Evolutionary conservation across 306 rosid species (phyloP).

Genomic region (Dicorynia guianensis): DNA sequence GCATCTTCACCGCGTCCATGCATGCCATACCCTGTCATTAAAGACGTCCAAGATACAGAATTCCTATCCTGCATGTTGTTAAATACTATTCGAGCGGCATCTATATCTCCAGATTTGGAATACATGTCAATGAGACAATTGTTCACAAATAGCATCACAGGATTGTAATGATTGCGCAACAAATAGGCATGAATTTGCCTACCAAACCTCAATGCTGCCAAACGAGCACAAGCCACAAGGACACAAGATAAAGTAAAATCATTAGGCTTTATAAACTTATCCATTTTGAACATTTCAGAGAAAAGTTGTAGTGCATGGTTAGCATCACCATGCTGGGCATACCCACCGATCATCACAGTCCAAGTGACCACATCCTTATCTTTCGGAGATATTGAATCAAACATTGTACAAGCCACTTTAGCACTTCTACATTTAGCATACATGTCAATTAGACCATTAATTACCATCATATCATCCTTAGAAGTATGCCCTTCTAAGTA

Average conservation of each 20-base stretch:
- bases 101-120: constrained; percentile 83
- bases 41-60: constrained; percentile 86
- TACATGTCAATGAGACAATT: constrained; percentile 92
- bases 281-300: constrained; percentile 64
- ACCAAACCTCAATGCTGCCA: constrained; percentile 71
- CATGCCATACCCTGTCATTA: constrained; percentile 83
- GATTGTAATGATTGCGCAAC: constrained; percentile 58
- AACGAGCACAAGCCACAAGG: constrained; percentile 88
- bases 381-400: constrained; percentile 58
- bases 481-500: constrained; percentile 48
- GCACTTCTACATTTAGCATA: constrained; percentile 73
- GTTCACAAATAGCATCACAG: constrained; percentile 59
- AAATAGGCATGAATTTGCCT: constrained; percentile 74
- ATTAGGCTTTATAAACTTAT: constrained; percentile 62
- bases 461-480: constrained; percentile 65
- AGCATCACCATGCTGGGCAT: constrained; percentile 90
- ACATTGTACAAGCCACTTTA: constrained; percentile 59
- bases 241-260: constrained; percentile 87
- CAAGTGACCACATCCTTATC: constrained; percentile 81
- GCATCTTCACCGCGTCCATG: constrained; percentile 90
- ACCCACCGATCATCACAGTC: constrained; percentile 93
- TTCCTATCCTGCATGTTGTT: constrained; percentile 62
- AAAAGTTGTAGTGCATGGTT: constrained; percentile 74
- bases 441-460: constrained; percentile 90
- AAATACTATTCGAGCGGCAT: constrained; percentile 71